Percentiles rank a stretch among this genome's conserved stretches.
Conservation (phyloP, 805 yeast species). For the Candida saitoana region DNA sequence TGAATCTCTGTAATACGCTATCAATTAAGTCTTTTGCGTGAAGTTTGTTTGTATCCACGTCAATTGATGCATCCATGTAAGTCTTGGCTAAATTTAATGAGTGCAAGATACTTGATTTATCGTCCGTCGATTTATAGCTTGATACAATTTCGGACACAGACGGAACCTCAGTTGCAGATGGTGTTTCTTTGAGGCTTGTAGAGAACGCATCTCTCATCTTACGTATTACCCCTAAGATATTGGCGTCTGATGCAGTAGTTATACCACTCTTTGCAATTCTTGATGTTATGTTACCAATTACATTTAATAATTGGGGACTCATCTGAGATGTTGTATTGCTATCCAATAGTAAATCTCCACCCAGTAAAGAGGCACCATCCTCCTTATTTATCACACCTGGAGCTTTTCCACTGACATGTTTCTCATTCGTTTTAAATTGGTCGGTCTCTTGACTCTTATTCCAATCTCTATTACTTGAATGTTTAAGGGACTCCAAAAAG, state of each 20-base stretch:
- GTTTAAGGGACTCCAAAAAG: slow-evolving; percentile 13
- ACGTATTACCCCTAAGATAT: slow-evolving; percentile 33
- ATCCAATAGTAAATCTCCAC: slow-evolving; percentile 18
- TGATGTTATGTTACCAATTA: slow-evolving; percentile 29
- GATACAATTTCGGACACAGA: slow-evolving; percentile 18
- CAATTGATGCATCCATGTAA: slow-evolving; percentile 18
- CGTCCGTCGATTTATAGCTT: slow-evolving; percentile 19
- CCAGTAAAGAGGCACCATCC: background rate
- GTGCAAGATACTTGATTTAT: slow-evolving; percentile 21
- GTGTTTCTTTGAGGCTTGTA: slow-evolving; percentile 9
- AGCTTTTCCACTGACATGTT: background rate
- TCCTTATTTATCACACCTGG: background rate
- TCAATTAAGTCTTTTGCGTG: slow-evolving; percentile 23
- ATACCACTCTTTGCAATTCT: slow-evolving; percentile 22
- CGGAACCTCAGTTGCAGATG: slow-evolving; percentile 12
- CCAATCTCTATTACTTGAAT: slow-evolving; percentile 13
- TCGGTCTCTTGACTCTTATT: background rate
- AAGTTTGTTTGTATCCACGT: slow-evolving; percentile 10
- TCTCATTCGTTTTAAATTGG: background rate
- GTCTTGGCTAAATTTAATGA: slow-evolving; percentile 30
- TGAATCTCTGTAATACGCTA: slow-evolving; percentile 19
- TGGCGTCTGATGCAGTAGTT: slow-evolving; percentile 18
- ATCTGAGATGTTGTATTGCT: slow-evolving; percentile 8
- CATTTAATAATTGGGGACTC: slow-evolving; percentile 30
- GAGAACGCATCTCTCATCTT: slow-evolving; percentile 36